phyloP scores from a whole-genome alignment of 2,329 filamentous ascomycete species.

The Pseudofabraea citricarpa region DNA sequence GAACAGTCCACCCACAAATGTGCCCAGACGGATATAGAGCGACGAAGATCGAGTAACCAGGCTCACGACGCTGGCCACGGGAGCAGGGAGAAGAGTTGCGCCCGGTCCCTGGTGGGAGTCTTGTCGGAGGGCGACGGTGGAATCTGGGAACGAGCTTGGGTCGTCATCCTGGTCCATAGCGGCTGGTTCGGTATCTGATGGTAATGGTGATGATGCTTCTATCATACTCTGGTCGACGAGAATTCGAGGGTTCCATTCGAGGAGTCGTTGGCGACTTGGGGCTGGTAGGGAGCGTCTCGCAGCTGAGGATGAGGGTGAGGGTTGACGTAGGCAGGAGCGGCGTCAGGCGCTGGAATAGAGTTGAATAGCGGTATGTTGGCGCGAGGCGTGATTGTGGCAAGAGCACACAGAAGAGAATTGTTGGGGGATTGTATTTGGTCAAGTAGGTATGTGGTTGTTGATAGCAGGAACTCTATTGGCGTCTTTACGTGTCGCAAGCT shows the following conservation, averaged over 20 bases:
- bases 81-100: constrained; percentile 50
- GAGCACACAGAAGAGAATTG: not conserved
- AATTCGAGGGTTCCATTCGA: constrained; percentile 3
- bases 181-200: constrained; percentile 2
- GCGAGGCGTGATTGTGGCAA: not conserved
- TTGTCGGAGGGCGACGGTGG: not conserved
- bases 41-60: constrained; percentile 56
- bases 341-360: no score
- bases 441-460: constrained; percentile 30
- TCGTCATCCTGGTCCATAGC: constrained; percentile 23
- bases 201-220: no score
- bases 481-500: constrained; percentile 14
- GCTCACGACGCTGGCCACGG: constrained; percentile 55
- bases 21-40: constrained; percentile 36
- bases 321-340: no score
- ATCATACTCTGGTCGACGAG: not conserved
- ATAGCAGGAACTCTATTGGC: constrained; percentile 87
- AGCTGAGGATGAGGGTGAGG: not conserved
- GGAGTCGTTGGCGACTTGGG: not conserved
- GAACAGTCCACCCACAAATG: constrained; percentile 30
- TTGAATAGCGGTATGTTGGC: not conserved
- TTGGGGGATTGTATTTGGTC: not conserved
- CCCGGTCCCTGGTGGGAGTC: constrained; percentile 8
- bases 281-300: not conserved
- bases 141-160: constrained; percentile 3